A percentile compares a stretch with the other conserved stretches of the same genome.
phyloP scores from a whole-genome alignment of 169 alveolate genomes.

The Plasmodium vinckei region DNA sequence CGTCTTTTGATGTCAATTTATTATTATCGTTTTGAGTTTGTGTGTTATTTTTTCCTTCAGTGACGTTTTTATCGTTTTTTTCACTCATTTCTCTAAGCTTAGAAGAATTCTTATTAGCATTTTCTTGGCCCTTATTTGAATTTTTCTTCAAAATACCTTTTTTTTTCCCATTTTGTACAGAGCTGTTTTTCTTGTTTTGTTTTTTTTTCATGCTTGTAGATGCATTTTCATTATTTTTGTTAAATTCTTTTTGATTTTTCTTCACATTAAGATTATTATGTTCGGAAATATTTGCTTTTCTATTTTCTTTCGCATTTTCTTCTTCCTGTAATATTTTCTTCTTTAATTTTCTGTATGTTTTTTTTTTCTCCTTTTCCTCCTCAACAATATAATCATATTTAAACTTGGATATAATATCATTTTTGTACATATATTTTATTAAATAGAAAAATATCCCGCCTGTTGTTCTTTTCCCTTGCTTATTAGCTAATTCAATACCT shows the following conservation, averaged over 20 bases:
- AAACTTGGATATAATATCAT: slow-evolving; percentile 86
- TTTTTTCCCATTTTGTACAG: background rate
- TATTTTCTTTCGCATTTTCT: slow-evolving; percentile 46
- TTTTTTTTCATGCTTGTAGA: slow-evolving; percentile 1
- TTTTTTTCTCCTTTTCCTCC: slow-evolving; percentile 87
- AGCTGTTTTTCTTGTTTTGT: background rate
- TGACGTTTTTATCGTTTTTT: background rate
- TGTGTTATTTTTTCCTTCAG: background rate
- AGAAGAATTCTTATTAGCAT: too few species aligned
- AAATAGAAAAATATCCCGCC: slow-evolving; percentile 92
- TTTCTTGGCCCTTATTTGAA: background rate
- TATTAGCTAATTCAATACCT: slow-evolving; percentile 90
- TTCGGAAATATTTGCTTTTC: background rate
- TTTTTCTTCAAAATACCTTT: background rate
- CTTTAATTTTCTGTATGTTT: slow-evolving; percentile 80
- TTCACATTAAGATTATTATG: background rate
- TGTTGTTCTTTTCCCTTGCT: slow-evolving; percentile 87
- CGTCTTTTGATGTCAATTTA: too few species aligned
- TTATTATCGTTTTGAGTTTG: background rate
- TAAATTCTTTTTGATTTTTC: slow-evolving; percentile 7
- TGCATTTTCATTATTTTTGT: background rate
- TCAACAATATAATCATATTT: slow-evolving; percentile 89
- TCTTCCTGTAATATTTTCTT: slow-evolving; percentile 74
- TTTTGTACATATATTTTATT: slow-evolving; percentile 84
- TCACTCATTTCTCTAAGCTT: background rate